Base-by-base conservation (phyloP, 768 basidiomycete species). In the Leccinum sublutescens region DNA sequence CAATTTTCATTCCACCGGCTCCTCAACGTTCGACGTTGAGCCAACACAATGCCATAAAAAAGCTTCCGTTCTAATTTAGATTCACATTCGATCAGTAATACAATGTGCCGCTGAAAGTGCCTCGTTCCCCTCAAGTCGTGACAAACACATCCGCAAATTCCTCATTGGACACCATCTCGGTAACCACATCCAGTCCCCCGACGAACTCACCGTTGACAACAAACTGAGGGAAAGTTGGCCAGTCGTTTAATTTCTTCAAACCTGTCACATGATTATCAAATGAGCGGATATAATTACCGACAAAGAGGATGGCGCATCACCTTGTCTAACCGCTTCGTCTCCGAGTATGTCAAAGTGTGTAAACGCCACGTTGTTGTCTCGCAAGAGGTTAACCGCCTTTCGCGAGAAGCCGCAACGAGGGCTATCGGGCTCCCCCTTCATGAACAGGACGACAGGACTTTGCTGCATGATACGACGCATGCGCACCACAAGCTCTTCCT, bases 131-230 rank as follows among this genome's bases (percentile, higher is more conserved):
- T 23, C 53, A 64, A 33, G 34, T 55, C 29, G 52, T n/a, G 23
- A 21, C 2, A 49, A 71, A 60, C 23, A 78, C 31, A 52, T 89
- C 85, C 55, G 78, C 71, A 58, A 95, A 82, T 75, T 97, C 95
- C 21, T 88, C 93, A 59, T 69, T 87, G 33, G 88, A 83, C 14
- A 82, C 83, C 90, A 95, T 90, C 76, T 98, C 96, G 71, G 85
- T 83, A 23, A 95, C 83, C 54, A 98, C 87, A 70, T 99, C 96
- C 54, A 98, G 75, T 4, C 96, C 96, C n/a, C 96, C 96, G 15
- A 97, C 86, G 17, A 99, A 81, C 71, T 98, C 93, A 5, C 97
- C 95, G 3, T 91, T 85, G 53, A 94, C 79, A 63, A 95, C 89
- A 21, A 96, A 78, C 69, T 93, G 91, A 3, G 91, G 91, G 77